phyloP scores from a whole-genome alignment of 164 flowering plant genomes.

The Warburgia ugandensis region DNA sequence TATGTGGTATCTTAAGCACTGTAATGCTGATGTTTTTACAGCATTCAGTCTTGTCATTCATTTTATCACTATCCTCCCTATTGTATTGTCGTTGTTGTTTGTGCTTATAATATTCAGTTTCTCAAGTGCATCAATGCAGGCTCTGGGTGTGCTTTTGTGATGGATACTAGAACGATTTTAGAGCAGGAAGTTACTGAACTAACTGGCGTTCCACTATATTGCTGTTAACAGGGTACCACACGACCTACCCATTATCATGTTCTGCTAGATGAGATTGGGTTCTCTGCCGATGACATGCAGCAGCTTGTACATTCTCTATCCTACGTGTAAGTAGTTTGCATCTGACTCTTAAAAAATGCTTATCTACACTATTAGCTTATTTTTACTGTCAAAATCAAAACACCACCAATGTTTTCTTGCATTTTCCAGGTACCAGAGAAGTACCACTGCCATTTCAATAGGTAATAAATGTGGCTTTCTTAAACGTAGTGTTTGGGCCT shows the following conservation, averaged over 20 bases:
- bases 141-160: no score
- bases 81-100: no score
- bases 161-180: no score
- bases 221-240: conserved; percentile 48
- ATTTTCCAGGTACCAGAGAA: conserved; percentile 59
- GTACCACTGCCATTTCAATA: conserved; percentile 82
- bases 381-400: background rate
- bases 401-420: background rate
- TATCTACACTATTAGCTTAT: background rate
- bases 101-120: no score
- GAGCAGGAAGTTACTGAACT: no score
- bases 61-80: no score
- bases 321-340: conserved; percentile 56
- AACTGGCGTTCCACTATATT: no score
- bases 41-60: conserved; percentile 45
- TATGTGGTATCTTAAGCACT: conserved; percentile 43
- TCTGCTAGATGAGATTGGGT: conserved; percentile 61
- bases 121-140: no score
- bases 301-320: conserved; percentile 78
- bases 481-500: background rate
- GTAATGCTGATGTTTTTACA: conserved; percentile 28
- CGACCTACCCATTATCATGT: conserved; percentile 84
- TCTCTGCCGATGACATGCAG: conserved; percentile 67
- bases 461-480: conserved; percentile 28
- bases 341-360: background rate